Base-by-base conservation (phyloP, 2,329 filamentous ascomycete genomes). In the Septoria petroselini region DNA sequence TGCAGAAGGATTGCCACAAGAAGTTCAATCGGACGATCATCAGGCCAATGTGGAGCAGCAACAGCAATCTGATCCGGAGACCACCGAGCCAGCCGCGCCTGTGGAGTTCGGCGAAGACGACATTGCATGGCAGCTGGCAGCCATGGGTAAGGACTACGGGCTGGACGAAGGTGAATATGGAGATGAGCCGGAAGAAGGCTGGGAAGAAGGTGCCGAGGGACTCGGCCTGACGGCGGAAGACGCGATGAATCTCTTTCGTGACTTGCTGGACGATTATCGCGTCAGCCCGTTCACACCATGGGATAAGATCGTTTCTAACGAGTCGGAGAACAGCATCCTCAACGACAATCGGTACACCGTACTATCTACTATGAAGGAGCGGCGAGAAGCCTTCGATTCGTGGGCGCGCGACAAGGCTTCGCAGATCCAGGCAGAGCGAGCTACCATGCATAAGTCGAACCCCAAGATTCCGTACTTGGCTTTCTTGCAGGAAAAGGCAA, bases 71-170 rank as follows among this genome's bases (percentile, higher is more conserved):
- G 73, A 46, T 27, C 15, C 18, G 7, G 43, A 41, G 45, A 68
- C 65, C 1, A 70, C 88, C 6, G 88, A 93, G 75, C 7, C 61
- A 56, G 11, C 58, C 7, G 70, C 71, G 38, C 72, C 76, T 0
- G 71, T 93, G 6, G 91, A 96, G 62, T 95, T 95, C 62, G 88
- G 86, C 48, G 93, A 97, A 68, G 91, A 91, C 45, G 93, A 98
- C 64, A 94, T 98, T 61, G 91, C 88, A 29, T 91, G 85, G 65
- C 93, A 98, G 65, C 76, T 98, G 9, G 87, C 88, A 45, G 84
- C 87, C 19, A 95, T 96, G 88, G 89, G 86, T 46, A 80, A 86
- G 58, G 84, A 88, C n/a, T 90, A 91, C 59, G 88, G 83, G 1
- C 75, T 91, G 23, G 87, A 89, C 31, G 82, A 82, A 0, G 87